Evolutionary conservation across 805 yeast genomes (phyloP).

Genomic region (Saccharomycopsis oosterbeekiorum): DNA sequence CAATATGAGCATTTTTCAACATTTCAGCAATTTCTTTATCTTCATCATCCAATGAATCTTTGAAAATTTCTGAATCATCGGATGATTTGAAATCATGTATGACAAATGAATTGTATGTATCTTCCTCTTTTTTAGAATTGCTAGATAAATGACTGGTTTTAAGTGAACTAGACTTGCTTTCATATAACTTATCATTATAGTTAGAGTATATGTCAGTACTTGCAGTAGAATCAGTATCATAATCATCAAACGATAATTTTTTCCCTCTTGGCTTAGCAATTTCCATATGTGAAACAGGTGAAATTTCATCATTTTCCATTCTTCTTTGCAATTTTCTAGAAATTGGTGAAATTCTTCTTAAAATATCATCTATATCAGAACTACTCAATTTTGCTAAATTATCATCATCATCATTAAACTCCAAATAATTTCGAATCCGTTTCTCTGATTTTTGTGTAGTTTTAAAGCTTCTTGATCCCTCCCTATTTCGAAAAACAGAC

Average conservation of each 20-base stretch:
- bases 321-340: neutral
- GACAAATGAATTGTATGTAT: neutral
- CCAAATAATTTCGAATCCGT: neutral
- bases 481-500: neutral
- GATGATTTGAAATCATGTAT: neutral
- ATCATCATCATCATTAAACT: neutral
- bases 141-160: neutral
- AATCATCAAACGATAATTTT: neutral
- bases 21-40: neutral
- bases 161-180: neutral
- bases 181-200: neutral
- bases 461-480: neutral
- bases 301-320: neutral
- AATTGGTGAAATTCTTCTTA: neutral
- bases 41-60: neutral
- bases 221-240: neutral
- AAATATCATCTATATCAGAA: neutral
- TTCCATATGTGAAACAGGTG: neutral
- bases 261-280: neutral
- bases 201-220: neutral
- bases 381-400: neutral
- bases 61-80: neutral
- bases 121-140: neutral
- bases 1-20: neutral
- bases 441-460: neutral